Percentiles rank a stretch among this genome's conserved stretches.
Conservation (phyloP, 2,329 filamentous ascomycete genomes). For the Fusarium longipes region DNA sequence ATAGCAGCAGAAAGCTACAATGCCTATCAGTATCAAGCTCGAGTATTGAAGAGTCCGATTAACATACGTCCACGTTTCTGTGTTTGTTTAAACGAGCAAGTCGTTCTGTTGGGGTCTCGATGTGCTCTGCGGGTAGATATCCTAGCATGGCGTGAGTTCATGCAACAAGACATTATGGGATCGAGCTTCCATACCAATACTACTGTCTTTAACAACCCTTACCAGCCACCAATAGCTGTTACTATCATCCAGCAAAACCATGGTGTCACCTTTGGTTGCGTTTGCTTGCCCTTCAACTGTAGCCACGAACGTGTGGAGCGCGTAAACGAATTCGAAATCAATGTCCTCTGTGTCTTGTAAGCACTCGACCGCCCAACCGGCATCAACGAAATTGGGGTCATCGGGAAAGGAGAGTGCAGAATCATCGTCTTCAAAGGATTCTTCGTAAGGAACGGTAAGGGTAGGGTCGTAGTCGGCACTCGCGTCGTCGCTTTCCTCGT, state of each 20-base stretch:
- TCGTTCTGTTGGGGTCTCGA: slow-evolving; percentile 96
- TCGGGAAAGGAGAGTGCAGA: slow-evolving; percentile 60
- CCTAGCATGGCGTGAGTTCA: slow-evolving; percentile 63
- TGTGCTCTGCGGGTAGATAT: slow-evolving; percentile 96
- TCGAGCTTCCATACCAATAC: slow-evolving; percentile 75
- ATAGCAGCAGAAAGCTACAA: slow-evolving; percentile 69
- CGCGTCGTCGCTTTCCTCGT: slow-evolving; percentile 42
- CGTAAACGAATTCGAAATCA: slow-evolving; percentile 99
- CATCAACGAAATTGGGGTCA: slow-evolving; percentile 74
- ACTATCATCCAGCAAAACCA: slow-evolving; percentile 97
- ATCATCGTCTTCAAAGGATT: slow-evolving; percentile 63
- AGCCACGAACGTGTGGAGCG: slow-evolving; percentile 95
- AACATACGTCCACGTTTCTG: slow-evolving; percentile 91
- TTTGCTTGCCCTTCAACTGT: slow-evolving; percentile 99
- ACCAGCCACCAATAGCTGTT: slow-evolving; percentile 99
- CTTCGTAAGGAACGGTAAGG: slow-evolving; percentile 60
- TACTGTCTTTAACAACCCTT: slow-evolving; percentile 95
- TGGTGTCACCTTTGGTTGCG: slow-evolving; percentile 97
- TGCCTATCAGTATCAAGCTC: slow-evolving; percentile 19
- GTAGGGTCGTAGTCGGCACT: slow-evolving; percentile 45
- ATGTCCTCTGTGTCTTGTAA: slow-evolving; percentile 98
- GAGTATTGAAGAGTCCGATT: not conserved
- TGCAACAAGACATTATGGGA: not conserved
- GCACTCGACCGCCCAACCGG: slow-evolving; percentile 81
- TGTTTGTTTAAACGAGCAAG: slow-evolving; percentile 96